Percentiles rank a stretch among this genome's conserved stretches.
Conservation (phyloP, 805 yeast genomes). For the Lipomyces spencermartinsiae region DNA sequence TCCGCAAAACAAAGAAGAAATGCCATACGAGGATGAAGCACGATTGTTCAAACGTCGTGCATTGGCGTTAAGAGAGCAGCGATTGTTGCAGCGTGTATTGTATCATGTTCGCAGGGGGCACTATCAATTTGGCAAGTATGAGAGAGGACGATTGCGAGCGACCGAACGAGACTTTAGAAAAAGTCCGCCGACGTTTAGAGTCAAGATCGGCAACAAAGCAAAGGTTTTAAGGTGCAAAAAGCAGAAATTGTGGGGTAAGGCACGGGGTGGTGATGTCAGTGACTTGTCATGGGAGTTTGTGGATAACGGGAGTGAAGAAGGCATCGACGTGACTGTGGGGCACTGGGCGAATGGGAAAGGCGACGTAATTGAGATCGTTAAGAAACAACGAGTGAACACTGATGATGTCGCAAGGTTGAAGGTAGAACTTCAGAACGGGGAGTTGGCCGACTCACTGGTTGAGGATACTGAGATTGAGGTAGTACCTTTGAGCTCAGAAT, state of each 20-base stretch:
- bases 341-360: conserved; percentile 37
- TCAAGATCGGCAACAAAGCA: conserved; percentile 59
- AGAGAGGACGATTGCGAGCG: conserved; percentile 66
- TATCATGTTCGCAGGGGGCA: conserved; percentile 23
- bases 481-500: neutral
- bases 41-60: neutral
- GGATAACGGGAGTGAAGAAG: conserved; percentile 75
- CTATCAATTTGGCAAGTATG: conserved; percentile 20
- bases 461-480: conserved; percentile 16
- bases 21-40: neutral
- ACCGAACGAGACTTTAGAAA: conserved; percentile 60
- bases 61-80: neutral
- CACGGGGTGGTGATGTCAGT: conserved; percentile 63
- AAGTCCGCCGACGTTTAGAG: conserved; percentile 64
- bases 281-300: conserved; percentile 69
- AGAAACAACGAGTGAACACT: conserved; percentile 4
- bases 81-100: conserved; percentile 4
- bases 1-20: conserved; percentile 42
- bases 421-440: conserved; percentile 19
- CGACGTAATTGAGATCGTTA: conserved; percentile 28
- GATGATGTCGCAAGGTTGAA: conserved; percentile 21
- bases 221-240: conserved; percentile 67
- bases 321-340: conserved; percentile 54
- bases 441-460: conserved; percentile 9
- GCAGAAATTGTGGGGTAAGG: conserved; percentile 90